A percentile compares a stretch with the other conserved stretches of the same genome.
These are phyloP conservation scores for Suillus subaureus DNA, from an alignment of 768 basidiomycete genomes.

Conservation along the genomic window DNA sequence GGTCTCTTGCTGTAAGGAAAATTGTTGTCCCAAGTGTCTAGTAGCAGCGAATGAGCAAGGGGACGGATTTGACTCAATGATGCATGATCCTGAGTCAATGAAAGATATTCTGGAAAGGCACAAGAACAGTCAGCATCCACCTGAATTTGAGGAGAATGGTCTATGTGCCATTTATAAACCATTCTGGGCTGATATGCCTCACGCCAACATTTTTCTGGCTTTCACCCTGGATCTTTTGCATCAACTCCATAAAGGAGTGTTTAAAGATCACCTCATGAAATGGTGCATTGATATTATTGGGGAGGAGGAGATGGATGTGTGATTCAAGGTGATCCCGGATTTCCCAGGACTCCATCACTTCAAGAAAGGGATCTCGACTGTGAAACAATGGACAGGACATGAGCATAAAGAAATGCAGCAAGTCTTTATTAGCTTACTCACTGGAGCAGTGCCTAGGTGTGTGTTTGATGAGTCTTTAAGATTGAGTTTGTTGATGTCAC, in stretches of 20 bases:
- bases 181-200: conserved; percentile 28
- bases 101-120: neutral
- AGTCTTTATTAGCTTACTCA: conserved; percentile 36
- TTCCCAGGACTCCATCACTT: conserved; percentile 9
- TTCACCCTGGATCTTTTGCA: conserved; percentile 48
- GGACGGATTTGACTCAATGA: too few species aligned
- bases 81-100: neutral
- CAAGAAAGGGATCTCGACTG: conserved; percentile 33
- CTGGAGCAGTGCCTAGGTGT: conserved; percentile 17
- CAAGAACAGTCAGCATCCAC: conserved; percentile 11
- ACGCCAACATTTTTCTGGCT: conserved; percentile 40
- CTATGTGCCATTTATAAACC: neutral
- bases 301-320: conserved; percentile 16
- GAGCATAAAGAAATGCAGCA: conserved; percentile 43
- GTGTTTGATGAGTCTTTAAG: neutral
- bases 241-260: conserved; percentile 49
- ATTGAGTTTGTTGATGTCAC: neutral
- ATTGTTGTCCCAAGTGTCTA: too few species aligned
- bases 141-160: conserved; percentile 4
- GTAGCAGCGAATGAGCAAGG: too few species aligned
- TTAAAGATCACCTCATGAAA: conserved; percentile 44
- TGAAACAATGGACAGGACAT: conserved; percentile 46
- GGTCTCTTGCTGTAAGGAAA: too few species aligned
- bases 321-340: conserved; percentile 17
- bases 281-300: conserved; percentile 33